A percentile compares a stretch with the other conserved stretches of the same genome.
Evolutionary conservation across 345 rosid species (phyloP).

Genomic region (Eucalyptus erythrocorys): DNA sequence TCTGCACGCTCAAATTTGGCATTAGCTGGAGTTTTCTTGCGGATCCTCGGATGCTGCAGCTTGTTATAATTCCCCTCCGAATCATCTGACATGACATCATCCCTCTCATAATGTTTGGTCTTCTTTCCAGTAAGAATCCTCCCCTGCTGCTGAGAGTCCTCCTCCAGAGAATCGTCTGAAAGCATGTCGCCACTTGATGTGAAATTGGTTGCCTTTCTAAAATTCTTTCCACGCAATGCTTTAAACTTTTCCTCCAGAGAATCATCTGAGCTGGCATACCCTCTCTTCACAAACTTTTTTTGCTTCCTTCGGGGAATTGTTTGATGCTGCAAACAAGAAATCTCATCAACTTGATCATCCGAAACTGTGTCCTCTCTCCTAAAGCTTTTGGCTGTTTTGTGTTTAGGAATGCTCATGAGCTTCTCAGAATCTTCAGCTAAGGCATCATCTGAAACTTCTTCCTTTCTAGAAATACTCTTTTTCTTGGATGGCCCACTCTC

Average conservation of each 20-base stretch:
- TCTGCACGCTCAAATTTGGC: conserved; percentile 6
- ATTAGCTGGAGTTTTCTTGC: conserved; percentile 20
- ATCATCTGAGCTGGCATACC: conserved; percentile 16
- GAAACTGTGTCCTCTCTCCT: conserved; percentile 22
- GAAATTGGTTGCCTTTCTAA: conserved; percentile 9
- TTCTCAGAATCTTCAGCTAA: conserved; percentile 25
- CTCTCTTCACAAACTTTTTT: conserved; percentile 12
- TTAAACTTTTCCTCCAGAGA: conserved; percentile 4
- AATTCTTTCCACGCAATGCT: conserved; percentile 8
- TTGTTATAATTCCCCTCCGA: conserved; percentile 14
- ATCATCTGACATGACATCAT: conserved; percentile 42
- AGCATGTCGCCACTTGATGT: conserved; percentile 30
- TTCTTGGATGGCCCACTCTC: conserved; percentile 32
- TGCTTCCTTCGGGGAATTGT: conserved; percentile 4
- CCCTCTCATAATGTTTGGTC: conserved; percentile 16
- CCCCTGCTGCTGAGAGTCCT: conserved; percentile 6
- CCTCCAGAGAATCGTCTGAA: conserved; percentile 41
- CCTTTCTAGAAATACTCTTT: conserved; percentile 5
- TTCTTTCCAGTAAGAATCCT: conserved; percentile 9
- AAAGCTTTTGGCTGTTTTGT: conserved; percentile 22
- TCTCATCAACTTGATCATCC: conserved; percentile 33
- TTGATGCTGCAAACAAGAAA: conserved; percentile 11
- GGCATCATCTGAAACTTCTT: conserved; percentile 46
- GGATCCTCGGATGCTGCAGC: conserved; percentile 10
- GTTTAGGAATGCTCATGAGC: conserved; percentile 21